Evolutionary conservation across 345 rosid species (phyloP).

Genomic region (Cardamine resedifolia): DNA sequence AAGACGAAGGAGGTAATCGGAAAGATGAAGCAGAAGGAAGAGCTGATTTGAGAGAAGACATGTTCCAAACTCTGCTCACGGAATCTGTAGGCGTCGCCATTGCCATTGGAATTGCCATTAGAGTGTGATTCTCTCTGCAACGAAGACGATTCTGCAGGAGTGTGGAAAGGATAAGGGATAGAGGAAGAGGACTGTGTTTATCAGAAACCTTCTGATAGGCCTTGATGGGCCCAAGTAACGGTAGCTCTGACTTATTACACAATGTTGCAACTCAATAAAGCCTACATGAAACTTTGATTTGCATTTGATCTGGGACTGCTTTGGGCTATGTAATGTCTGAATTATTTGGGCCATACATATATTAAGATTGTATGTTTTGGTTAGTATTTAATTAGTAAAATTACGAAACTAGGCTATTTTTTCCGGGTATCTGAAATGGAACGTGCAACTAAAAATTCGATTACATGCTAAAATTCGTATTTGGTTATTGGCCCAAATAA

Average conservation of each 20-base stretch:
- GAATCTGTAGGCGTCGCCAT: conserved; percentile 40
- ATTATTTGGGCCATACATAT: neutral
- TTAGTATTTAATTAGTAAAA: neutral
- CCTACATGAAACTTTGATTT: neutral
- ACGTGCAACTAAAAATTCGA: neutral
- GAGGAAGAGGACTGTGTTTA: conserved; percentile 5
- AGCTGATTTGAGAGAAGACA: conserved; percentile 63
- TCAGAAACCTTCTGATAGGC: conserved; percentile 2
- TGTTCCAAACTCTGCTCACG: conserved; percentile 50
- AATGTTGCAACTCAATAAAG: neutral
- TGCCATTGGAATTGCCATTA: conserved; percentile 46
- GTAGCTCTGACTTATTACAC: neutral
- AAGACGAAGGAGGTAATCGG: conserved; percentile 40
- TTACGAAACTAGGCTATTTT: neutral
- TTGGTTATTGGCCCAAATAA: neutral
- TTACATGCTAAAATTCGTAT: neutral
- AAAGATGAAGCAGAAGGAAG: conserved; percentile 56
- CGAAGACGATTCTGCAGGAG: neutral
- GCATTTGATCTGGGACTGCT: neutral
- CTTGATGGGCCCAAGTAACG: neutral
- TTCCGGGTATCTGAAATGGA: too few relatives aligned
- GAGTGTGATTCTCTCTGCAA: conserved; percentile 27
- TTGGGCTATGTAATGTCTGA: neutral
- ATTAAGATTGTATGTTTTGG: neutral
- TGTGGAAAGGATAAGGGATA: conserved; percentile 23